A percentile compares a stretch with the other conserved stretches of the same genome.
phyloP scores from a whole-genome alignment of 1,284 basidiomycete species.

The Ganoderma lingzhi region DNA sequence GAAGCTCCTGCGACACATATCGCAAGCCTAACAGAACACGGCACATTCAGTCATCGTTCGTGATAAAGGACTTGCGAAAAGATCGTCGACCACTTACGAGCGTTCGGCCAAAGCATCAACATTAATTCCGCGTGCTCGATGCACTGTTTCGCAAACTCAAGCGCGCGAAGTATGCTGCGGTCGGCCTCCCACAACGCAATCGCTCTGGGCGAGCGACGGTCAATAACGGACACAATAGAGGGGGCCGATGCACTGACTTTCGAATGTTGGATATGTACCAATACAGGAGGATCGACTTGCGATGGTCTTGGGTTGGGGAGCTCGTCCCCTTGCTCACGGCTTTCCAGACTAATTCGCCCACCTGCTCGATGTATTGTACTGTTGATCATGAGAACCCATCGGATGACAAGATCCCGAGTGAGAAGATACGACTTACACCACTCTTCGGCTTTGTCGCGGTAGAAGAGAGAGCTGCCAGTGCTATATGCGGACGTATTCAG shows the following conservation, averaged over 20 bases:
- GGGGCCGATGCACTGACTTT: slow-evolving; percentile 17
- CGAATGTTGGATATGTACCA: slow-evolving; percentile 72
- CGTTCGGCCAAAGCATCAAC: slow-evolving; percentile 69
- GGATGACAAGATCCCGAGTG: slow-evolving; percentile 14
- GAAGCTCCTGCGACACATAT: slow-evolving; percentile 20
- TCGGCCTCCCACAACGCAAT: slow-evolving; percentile 69
- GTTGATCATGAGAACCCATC: slow-evolving; percentile 47
- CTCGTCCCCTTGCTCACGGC: slow-evolving; percentile 39
- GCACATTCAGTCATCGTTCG: neutral
- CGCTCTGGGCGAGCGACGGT: slow-evolving; percentile 47
- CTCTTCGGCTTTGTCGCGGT: slow-evolving; percentile 70
- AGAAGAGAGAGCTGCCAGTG: slow-evolving; percentile 49
- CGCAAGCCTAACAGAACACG: slow-evolving; percentile 20
- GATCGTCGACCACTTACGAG: slow-evolving; percentile 47
- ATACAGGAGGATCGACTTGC: slow-evolving; percentile 71
- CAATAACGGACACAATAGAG: neutral
- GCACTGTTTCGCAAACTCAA: slow-evolving; percentile 67
- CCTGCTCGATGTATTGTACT: slow-evolving; percentile 68
- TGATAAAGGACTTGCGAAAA: neutral
- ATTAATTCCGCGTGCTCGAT: slow-evolving; percentile 69
- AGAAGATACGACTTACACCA: slow-evolving; percentile 64
- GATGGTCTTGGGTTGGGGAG: slow-evolving; percentile 35
- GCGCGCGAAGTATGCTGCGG: slow-evolving; percentile 60
- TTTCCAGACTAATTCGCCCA: slow-evolving; percentile 55
- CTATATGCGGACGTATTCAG: slow-evolving; percentile 43